These are phyloP conservation scores for Pisolithus marmoratus DNA, from an alignment of 768 basidiomycete species.

Conservation along the genomic window DNA sequence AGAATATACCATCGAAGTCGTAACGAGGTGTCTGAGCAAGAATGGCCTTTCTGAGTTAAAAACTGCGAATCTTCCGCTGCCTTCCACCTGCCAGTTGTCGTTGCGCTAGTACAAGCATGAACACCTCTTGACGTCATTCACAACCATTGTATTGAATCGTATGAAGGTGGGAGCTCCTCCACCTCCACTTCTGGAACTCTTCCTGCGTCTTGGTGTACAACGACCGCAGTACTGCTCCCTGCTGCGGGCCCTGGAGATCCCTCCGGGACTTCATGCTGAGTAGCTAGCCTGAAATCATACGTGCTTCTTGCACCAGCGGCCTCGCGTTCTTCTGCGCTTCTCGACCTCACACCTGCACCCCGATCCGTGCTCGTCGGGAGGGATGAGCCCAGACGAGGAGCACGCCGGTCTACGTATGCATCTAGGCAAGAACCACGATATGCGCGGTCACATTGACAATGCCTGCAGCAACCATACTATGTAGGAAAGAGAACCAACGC, in stretches of 20 bases:
- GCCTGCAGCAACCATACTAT: too few relatives aligned
- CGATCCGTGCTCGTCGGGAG: conserved; percentile 19
- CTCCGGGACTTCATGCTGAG: conserved; percentile 6
- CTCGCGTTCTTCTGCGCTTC: conserved; percentile 20
- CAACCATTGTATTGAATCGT: conserved; percentile 19
- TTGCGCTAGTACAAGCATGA: too few relatives aligned
- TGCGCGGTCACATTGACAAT: too few relatives aligned
- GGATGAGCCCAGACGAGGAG: conserved; percentile 10
- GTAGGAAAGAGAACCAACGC: too few relatives aligned
- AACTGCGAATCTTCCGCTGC: too few relatives aligned
- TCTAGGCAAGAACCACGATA: too few relatives aligned
- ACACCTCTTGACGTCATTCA: too few relatives aligned
- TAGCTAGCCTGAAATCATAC: conserved; percentile 12
- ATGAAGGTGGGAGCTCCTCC: conserved; percentile 24
- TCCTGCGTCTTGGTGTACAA: conserved; percentile 25
- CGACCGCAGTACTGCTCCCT: conserved; percentile 15
- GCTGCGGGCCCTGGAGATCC: neutral
- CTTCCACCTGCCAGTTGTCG: too few relatives aligned
- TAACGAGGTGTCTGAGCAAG: too few relatives aligned
- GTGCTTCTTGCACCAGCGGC: conserved; percentile 13
- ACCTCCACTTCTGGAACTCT: conserved; percentile 16
- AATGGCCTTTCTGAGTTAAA: too few relatives aligned
- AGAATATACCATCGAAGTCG: too few relatives aligned
- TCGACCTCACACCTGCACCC: conserved; percentile 6
- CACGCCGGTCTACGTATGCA: conserved; percentile 14